These are phyloP conservation scores for Pseudocercospora crystallina DNA, from an alignment of 2,329 filamentous ascomycete genomes.

Conservation along the genomic window DNA sequence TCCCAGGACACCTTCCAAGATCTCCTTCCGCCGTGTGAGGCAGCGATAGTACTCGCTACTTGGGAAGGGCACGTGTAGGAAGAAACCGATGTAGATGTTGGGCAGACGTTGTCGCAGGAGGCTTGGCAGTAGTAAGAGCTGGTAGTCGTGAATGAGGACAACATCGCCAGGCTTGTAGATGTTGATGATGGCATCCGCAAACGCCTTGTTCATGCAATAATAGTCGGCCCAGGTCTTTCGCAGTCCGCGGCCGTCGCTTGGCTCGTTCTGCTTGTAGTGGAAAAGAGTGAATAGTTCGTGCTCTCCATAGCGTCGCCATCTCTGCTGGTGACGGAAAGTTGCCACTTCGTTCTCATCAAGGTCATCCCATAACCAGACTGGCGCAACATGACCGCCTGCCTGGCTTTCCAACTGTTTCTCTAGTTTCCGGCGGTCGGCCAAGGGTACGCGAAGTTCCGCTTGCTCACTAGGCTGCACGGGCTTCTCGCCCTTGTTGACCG, in stretches of 20 bases:
- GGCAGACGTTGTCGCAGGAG: slow-evolving; percentile 82
- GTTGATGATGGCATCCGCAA: slow-evolving; percentile 84
- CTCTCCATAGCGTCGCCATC: slow-evolving; percentile 90
- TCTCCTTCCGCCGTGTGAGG: slow-evolving; percentile 81
- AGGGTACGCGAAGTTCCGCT: slow-evolving; percentile 70
- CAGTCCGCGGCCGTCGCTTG: slow-evolving; percentile 78
- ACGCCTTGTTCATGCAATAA: slow-evolving; percentile 86
- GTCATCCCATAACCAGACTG: slow-evolving; percentile 86
- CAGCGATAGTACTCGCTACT: slow-evolving; percentile 95
- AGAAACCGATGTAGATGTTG: slow-evolving; percentile 92
- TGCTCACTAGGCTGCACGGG: slow-evolving; percentile 40
- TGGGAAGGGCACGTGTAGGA: slow-evolving; percentile 89
- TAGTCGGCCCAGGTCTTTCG: slow-evolving; percentile 89
- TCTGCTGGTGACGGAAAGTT: slow-evolving; percentile 73
- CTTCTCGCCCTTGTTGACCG: slow-evolving; percentile 60
- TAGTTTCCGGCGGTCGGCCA: slow-evolving; percentile 68
- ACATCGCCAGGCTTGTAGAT: slow-evolving; percentile 91
- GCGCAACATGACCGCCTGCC: slow-evolving; percentile 74
- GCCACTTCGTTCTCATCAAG: slow-evolving; percentile 66
- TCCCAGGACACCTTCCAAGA: slow-evolving; percentile 84
- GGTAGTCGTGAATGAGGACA: slow-evolving; percentile 91
- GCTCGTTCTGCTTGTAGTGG: slow-evolving; percentile 94
- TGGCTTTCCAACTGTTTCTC: slow-evolving; percentile 73
- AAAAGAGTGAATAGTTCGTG: slow-evolving; percentile 89
- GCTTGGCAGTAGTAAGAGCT: slow-evolving; percentile 83